phyloP scores from a whole-genome alignment of 2,329 filamentous ascomycete species.

The Neonectria ditissima region DNA sequence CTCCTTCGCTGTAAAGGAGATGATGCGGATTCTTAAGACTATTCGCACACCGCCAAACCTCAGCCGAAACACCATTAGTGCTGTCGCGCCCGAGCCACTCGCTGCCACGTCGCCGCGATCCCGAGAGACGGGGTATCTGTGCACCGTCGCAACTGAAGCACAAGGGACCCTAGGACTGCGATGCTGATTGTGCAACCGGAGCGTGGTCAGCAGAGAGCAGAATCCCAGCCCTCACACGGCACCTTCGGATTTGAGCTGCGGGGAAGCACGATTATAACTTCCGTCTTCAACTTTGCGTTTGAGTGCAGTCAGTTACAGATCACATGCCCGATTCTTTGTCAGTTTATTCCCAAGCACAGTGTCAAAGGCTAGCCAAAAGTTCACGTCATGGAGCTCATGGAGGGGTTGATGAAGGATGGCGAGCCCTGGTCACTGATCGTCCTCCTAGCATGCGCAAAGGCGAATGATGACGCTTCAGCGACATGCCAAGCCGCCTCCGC shows the following conservation, averaged over 20 bases:
- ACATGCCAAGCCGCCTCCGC: slow-evolving; percentile 28
- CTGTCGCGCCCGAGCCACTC: slow-evolving; percentile 13
- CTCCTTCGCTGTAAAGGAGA: slow-evolving; percentile 10
- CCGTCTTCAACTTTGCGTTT: neutral
- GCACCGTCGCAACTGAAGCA: slow-evolving; percentile 19
- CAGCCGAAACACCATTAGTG: slow-evolving; percentile 15
- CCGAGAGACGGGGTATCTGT: slow-evolving; percentile 22
- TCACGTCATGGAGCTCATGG: slow-evolving; percentile 35
- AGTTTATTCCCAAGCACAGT: no score
- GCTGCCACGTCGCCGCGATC: slow-evolving; percentile 24
- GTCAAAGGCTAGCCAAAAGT: neutral
- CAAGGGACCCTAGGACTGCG: slow-evolving; percentile 7
- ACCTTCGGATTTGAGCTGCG: slow-evolving; percentile 12
- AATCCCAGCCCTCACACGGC: slow-evolving; percentile 14
- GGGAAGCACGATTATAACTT: neutral
- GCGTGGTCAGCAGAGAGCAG: slow-evolving; percentile 20
- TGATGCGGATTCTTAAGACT: slow-evolving; percentile 2
- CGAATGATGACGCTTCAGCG: slow-evolving; percentile 35
- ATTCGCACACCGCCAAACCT: slow-evolving; percentile 17
- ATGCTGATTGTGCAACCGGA: slow-evolving; percentile 12
- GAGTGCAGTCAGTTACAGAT: neutral
- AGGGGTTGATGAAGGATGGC: slow-evolving; percentile 22
- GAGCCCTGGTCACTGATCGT: slow-evolving; percentile 24
- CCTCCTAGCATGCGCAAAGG: slow-evolving; percentile 17
- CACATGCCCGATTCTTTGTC: neutral